phyloP scores from a whole-genome alignment of 225 moss, liverwort and hornwort species.

The Ulota crispa region DNA sequence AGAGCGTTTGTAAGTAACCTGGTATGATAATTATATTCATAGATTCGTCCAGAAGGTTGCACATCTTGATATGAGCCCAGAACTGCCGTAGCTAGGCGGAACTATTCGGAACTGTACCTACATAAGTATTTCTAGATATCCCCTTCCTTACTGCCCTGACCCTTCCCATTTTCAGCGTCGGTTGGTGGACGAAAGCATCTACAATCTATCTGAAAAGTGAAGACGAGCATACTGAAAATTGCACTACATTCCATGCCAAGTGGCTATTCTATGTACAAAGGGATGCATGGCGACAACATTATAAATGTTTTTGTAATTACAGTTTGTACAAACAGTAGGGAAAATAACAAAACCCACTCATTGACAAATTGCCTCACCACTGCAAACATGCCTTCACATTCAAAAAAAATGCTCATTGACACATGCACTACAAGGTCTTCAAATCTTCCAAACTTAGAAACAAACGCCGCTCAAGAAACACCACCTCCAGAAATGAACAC shows the following conservation, averaged over 20 bases:
- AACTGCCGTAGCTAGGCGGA: not conserved
- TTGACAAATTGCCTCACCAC: not conserved
- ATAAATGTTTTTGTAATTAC: not conserved
- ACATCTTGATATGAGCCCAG: not conserved
- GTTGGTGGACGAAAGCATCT: not conserved
- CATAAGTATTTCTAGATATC: not conserved
- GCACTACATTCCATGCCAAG: not conserved
- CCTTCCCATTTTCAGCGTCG: not conserved
- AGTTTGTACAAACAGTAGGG: slow-evolving; percentile 3
- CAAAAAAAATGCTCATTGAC: not conserved
- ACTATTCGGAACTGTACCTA: not conserved
- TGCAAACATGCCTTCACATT: not conserved
- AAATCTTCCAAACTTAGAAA: not conserved
- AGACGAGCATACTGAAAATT: not conserved
- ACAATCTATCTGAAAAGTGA: not conserved
- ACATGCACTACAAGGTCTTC: not conserved
- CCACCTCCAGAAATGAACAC: not conserved
- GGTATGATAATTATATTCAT: not conserved
- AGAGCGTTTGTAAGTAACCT: not conserved
- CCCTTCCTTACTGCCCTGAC: not conserved
- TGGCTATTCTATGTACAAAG: not conserved
- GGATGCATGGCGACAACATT: not conserved
- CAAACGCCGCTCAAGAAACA: not conserved
- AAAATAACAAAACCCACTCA: not conserved
- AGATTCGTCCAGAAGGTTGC: not conserved